phyloP scores from a whole-genome alignment of 768 basidiomycete species.

The Suillus occidentalis region DNA sequence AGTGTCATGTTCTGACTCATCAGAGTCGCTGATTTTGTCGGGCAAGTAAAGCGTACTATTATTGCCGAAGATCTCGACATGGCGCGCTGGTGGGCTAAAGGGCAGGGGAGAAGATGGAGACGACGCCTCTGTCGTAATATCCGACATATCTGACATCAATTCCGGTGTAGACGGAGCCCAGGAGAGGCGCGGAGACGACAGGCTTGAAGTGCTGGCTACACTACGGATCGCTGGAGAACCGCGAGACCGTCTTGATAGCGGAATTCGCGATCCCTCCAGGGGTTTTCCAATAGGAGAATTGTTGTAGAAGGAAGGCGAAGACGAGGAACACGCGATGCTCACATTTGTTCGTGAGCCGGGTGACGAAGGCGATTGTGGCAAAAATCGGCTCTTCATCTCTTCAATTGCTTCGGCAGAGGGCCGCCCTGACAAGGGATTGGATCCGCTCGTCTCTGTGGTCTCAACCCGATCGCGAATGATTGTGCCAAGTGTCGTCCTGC shows the following conservation, averaged over 20 bases:
- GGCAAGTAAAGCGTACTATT: constrained; percentile 8
- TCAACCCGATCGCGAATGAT: constrained; percentile 14
- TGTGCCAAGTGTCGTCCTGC: constrained; percentile 13
- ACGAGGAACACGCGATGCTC: constrained; percentile 12
- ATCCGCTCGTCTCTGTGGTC: constrained; percentile 15
- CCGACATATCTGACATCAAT: constrained; percentile 59
- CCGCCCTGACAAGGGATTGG: constrained; percentile 11
- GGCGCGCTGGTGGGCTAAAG: constrained; percentile 32
- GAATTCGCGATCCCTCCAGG: constrained; percentile 26
- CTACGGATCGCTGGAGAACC: constrained; percentile 30
- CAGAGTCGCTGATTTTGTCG: constrained; percentile 20
- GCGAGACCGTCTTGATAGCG: constrained; percentile 23
- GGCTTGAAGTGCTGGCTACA: constrained; percentile 28
- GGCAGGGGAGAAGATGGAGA: constrained; percentile 53
- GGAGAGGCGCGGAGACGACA: constrained; percentile 27
- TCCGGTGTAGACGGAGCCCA: constrained; percentile 56
- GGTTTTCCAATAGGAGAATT: constrained; percentile 20
- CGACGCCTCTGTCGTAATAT: constrained; percentile 54
- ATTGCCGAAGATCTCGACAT: constrained; percentile 13
- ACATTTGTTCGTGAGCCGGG: constrained; percentile 21
- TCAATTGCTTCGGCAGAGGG: constrained; percentile 54
- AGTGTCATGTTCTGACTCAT: constrained; percentile 3
- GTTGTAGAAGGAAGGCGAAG: constrained; percentile 19
- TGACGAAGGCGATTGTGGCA: constrained; percentile 34
- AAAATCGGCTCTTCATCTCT: constrained; percentile 62